Percentiles rank a stretch among this genome's conserved stretches.
Evolutionary conservation across 495 filamentous ascomycete genomes (phyloP).

Genomic region (Penicillium cataractarum): DNA sequence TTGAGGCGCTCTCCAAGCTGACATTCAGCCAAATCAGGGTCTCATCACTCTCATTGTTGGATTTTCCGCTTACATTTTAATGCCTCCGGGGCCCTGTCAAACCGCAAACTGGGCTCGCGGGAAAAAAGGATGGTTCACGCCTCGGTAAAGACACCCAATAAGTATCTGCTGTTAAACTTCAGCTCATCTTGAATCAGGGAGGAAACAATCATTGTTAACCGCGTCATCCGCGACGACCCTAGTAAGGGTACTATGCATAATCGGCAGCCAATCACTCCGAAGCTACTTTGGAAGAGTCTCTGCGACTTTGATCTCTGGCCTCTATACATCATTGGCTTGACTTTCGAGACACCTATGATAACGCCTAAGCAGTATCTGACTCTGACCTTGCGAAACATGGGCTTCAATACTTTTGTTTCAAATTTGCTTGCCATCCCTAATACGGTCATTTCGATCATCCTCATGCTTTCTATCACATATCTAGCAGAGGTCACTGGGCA

Average conservation of each 20-base stretch:
- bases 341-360: conserved; percentile 51
- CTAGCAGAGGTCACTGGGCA: conserved; percentile 52
- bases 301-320: conserved; percentile 59
- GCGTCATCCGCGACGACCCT: conserved; percentile 73
- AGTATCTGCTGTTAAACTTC: neutral
- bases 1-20: neutral
- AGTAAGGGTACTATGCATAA: conserved; percentile 70
- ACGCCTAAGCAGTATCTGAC: conserved; percentile 63
- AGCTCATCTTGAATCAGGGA: conserved; percentile 17
- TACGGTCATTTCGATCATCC: conserved; percentile 41
- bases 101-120: conserved; percentile 62
- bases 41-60: conserved; percentile 56
- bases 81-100: conserved; percentile 55
- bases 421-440: conserved; percentile 67
- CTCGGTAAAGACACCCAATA: conserved; percentile 28
- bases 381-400: conserved; percentile 57
- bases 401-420: conserved; percentile 66
- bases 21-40: conserved; percentile 28
- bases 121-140: conserved; percentile 72
- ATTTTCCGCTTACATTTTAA: conserved; percentile 52
- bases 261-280: conserved; percentile 51
- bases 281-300: conserved; percentile 50
- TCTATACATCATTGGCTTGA: conserved; percentile 58
- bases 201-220: conserved; percentile 70
- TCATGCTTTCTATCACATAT: conserved; percentile 53